Base-by-base conservation (phyloP, 1,284 basidiomycete species). In the Malassezia obtusa region DNA sequence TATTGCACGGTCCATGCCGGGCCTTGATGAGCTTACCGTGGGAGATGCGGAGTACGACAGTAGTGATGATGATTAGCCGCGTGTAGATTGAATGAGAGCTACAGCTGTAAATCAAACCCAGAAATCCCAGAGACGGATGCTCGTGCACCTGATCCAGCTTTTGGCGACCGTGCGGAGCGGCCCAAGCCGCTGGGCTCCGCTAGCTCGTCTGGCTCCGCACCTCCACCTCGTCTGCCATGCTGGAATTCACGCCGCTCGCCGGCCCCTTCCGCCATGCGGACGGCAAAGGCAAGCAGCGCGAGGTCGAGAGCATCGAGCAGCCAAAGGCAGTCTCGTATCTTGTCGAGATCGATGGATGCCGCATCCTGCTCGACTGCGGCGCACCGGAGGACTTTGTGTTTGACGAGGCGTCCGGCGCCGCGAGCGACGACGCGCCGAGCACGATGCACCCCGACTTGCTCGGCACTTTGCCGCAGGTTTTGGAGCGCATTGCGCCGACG, bases 321-420 rank as follows among this genome's bases (percentile, higher is more conserved):
- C 59, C 67, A 4, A 64, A 64, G 52, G 70, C 55, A 28, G 64
- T 72, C 49, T 47, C 68, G 26, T 96, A 95, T 75, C 78, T 96
- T 36, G 80, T 98, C 21, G 86, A 96, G 73, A 83, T 98, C 53
- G 94, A 98, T 78, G 88, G 92, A 76, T 85, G 94, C 24, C 81
- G 84, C 49, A 89, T 98, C 65, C 80, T 98, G 30, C 80, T 99
- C 52, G 94, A 98, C 77, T 89, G 92, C 75, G 92, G 92, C 37
- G 59, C 67, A 3, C 63, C 71, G 3, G 71, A 73, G 43, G 63
- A 65, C 47, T 68, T 71, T 36, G 28, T 56, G 43, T 72, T 72
- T 43, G 35, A 38, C 0, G 31, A 30, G 17, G 21, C 12, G 10
- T 4, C n/a, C 9, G 7, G n/a, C 24, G 22, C 31, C 36, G 24